Percentiles rank a stretch among this genome's conserved stretches.
phyloP scores from a whole-genome alignment of 148 eudicot genomes.

The Amaranthus cruentus region DNA sequence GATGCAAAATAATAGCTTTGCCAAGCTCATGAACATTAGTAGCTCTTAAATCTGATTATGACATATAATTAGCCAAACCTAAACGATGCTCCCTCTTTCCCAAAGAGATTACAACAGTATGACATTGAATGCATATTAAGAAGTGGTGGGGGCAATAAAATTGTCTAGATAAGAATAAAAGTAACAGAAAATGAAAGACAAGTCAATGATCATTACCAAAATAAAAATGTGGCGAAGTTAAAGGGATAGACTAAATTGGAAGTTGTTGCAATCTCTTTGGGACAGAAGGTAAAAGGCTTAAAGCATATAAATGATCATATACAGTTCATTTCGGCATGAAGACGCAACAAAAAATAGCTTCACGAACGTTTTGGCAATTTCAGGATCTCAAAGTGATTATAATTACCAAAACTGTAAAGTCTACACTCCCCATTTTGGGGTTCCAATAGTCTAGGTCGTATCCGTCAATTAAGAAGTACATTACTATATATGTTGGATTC shows the following conservation, averaged over 20 bases:
- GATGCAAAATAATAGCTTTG: not conserved
- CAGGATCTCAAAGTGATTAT: not conserved
- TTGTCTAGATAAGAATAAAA: no score
- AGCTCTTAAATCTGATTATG: not conserved
- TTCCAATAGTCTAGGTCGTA: constrained; percentile 1
- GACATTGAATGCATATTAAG: no score
- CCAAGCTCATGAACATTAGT: not conserved
- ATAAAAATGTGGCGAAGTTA: no score
- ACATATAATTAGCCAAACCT: not conserved
- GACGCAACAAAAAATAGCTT: no score
- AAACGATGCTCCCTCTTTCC: no score
- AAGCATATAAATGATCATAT: not conserved
- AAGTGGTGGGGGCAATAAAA: no score
- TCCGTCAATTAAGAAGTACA: not conserved
- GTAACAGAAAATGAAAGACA: no score
- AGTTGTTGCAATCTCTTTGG: no score
- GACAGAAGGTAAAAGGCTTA: not conserved
- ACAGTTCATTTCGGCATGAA: not conserved
- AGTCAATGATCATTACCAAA: no score
- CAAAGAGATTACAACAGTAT: no score
- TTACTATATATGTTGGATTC: not conserved
- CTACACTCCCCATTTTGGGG: not conserved
- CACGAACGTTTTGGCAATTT: not conserved
- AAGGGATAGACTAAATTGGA: no score
- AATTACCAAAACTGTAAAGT: not conserved